Percentiles rank a stretch among this genome's conserved stretches.
These are phyloP conservation scores for Trichoderma koningii DNA, from an alignment of 2,329 filamentous ascomycete genomes.

Conservation along the genomic window DNA sequence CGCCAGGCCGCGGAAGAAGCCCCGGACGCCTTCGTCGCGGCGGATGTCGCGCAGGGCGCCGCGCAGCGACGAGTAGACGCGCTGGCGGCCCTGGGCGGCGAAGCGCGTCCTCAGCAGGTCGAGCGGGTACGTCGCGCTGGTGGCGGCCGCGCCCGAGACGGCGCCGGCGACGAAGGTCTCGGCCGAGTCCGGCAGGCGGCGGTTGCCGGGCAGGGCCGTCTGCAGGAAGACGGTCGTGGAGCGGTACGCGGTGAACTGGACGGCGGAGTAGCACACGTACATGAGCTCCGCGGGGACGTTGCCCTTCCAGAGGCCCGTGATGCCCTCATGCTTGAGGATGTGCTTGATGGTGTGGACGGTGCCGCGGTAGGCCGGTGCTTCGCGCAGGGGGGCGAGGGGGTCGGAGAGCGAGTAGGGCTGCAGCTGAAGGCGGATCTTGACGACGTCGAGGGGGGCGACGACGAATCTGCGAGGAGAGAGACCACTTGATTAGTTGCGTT, in stretches of 20 bases:
- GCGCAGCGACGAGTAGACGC: constrained; percentile 73
- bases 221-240: constrained; percentile 69
- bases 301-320: constrained; percentile 93
- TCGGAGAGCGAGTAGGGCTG: constrained; percentile 84
- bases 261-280: constrained; percentile 86
- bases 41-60: constrained; percentile 72
- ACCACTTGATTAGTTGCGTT: constrained; percentile 57
- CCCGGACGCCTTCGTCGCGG: constrained; percentile 69
- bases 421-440: constrained; percentile 96
- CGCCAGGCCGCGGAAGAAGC: constrained; percentile 85
- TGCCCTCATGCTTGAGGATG: constrained; percentile 78
- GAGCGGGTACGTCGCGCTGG: constrained; percentile 83
- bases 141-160: constrained; percentile 77
- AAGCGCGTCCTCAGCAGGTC: constrained; percentile 93
- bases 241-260: constrained; percentile 90
- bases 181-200: constrained; percentile 61
- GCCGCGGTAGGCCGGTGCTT: constrained; percentile 66
- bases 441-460: constrained; percentile 91
- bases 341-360: constrained; percentile 73
- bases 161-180: constrained; percentile 86
- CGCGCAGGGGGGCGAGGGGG: constrained; percentile 61
- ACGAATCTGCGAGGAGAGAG: constrained; percentile 65
- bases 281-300: constrained; percentile 94
- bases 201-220: constrained; percentile 42
- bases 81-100: constrained; percentile 83